phyloP scores from a whole-genome alignment of 306 rosid species.

The Trichosanthes cucumerina region DNA sequence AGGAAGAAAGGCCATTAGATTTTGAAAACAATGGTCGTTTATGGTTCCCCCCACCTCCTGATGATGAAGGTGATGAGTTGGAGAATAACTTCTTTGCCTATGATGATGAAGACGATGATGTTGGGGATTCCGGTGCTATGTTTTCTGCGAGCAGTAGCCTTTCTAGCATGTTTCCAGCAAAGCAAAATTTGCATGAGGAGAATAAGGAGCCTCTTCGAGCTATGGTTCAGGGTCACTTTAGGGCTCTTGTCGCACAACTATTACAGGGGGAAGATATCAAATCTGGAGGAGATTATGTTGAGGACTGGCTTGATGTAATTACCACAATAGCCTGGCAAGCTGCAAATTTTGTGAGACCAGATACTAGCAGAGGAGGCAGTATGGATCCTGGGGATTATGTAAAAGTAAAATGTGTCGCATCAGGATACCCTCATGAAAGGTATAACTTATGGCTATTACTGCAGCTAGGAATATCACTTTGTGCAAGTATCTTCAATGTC shows the following conservation, averaged over 20 bases:
- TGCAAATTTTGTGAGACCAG: slow-evolving; percentile 88
- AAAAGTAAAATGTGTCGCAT: slow-evolving; percentile 79
- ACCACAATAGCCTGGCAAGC: slow-evolving; percentile 83
- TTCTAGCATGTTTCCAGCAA: slow-evolving; percentile 52
- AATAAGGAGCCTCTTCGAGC: slow-evolving; percentile 71
- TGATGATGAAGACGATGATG: slow-evolving; percentile 84
- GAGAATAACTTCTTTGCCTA: slow-evolving; percentile 56
- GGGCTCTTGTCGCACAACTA: slow-evolving; percentile 86
- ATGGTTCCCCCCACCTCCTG: slow-evolving; percentile 91
- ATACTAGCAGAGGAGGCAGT: slow-evolving; percentile 92
- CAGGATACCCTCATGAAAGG: slow-evolving; percentile 86
- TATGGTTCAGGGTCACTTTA: slow-evolving; percentile 82
- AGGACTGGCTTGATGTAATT: slow-evolving; percentile 80
- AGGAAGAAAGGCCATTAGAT: slow-evolving; percentile 60
- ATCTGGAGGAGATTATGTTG: slow-evolving; percentile 42
- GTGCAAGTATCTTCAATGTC: background rate
- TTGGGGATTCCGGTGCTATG: slow-evolving; percentile 71
- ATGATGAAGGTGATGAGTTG: slow-evolving; percentile 51
- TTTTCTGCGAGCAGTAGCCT: slow-evolving; percentile 73
- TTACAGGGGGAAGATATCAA: slow-evolving; percentile 70
- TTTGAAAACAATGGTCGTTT: slow-evolving; percentile 73
- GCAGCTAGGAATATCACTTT: background rate
- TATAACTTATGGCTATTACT: slow-evolving; percentile 17
- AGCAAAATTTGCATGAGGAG: slow-evolving; percentile 58
- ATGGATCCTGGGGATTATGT: slow-evolving; percentile 96